Conservation (phyloP, 495 filamentous ascomycete genomes). For the Xeromyces bisporus region DNA sequence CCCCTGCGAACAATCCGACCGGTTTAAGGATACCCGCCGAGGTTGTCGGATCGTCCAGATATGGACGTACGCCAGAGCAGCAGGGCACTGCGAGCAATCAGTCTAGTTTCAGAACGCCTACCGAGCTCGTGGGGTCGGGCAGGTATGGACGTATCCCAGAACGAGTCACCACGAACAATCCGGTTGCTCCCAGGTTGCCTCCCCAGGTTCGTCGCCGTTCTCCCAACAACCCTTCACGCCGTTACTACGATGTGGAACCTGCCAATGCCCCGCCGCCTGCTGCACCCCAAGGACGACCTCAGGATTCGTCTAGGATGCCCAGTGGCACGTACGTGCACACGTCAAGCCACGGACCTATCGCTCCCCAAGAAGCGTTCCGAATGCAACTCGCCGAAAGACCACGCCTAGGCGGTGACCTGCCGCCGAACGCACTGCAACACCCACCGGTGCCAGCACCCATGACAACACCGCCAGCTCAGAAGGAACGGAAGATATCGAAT, state of each 20-base stretch:
- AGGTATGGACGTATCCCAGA: slow-evolving; percentile 14
- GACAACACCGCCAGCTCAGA: slow-evolving; percentile 48
- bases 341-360: slow-evolving; percentile 21
- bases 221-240: no score
- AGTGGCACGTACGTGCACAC: slow-evolving; percentile 16
- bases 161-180: slow-evolving; percentile 8
- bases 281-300: neutral
- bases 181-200: no score
- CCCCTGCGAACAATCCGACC: no score
- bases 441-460: slow-evolving; percentile 22
- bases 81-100: no score
- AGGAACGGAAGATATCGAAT: slow-evolving; percentile 48
- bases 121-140: slow-evolving; percentile 39
- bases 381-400: slow-evolving; percentile 10
- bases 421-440: slow-evolving; percentile 21
- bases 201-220: no score
- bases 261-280: no score
- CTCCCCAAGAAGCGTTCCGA: slow-evolving; percentile 9
- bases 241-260: no score
- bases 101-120: no score
- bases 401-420: slow-evolving; percentile 29
- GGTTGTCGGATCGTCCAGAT: slow-evolving; percentile 40
- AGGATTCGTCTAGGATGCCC: neutral
- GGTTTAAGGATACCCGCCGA: no score
- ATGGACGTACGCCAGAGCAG: slow-evolving; percentile 25